Evolutionary conservation across 2,329 filamentous ascomycete genomes (phyloP).

Genomic region (Hyphodiscus sp.): DNA sequence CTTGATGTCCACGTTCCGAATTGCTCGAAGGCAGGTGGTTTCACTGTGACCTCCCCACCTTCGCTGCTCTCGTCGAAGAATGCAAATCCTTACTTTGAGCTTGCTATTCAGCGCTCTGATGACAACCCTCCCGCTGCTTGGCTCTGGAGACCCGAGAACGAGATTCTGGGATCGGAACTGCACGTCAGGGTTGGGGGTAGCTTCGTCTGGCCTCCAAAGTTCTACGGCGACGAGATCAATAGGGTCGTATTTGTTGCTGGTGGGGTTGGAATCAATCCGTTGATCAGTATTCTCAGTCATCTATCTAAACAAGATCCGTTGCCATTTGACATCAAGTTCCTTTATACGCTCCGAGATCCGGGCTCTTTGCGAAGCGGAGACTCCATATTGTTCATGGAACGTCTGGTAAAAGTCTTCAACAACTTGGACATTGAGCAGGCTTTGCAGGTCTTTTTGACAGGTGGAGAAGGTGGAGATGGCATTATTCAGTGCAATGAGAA

Average conservation of each 20-base stretch:
- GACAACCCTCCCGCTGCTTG: conserved; percentile 68
- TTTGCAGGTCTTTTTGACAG: conserved; percentile 39
- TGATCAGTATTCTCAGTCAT: conserved; percentile 27
- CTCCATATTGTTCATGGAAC: conserved; percentile 45
- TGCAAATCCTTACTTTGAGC: conserved; percentile 53
- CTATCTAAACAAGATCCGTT: conserved; percentile 5
- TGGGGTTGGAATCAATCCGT: conserved; percentile 30
- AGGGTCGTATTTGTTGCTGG: conserved; percentile 59
- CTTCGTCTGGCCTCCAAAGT: conserved; percentile 69
- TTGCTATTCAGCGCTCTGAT: conserved; percentile 69
- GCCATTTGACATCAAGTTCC: conserved; percentile 15
- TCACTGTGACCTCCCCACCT: conserved; percentile 79
- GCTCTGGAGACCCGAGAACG: conserved; percentile 55
- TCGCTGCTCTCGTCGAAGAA: conserved; percentile 32
- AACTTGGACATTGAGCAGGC: conserved; percentile 33
- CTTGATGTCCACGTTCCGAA: conserved; percentile 73
- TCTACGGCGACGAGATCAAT: conserved; percentile 35
- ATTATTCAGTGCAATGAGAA: conserved; percentile 4
- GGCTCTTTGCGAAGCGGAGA: conserved; percentile 17
- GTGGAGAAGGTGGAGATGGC: conserved; percentile 7
- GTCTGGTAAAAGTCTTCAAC: conserved; percentile 38
- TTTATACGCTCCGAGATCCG: conserved; percentile 28
- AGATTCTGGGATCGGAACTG: conserved; percentile 54
- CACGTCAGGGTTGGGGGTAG: conserved; percentile 70
- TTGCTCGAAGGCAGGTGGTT: conserved; percentile 68